Evolutionary conservation across 192 early-diverging fungal genomes (phyloP).

Genomic region (Coemansia sp.): DNA sequence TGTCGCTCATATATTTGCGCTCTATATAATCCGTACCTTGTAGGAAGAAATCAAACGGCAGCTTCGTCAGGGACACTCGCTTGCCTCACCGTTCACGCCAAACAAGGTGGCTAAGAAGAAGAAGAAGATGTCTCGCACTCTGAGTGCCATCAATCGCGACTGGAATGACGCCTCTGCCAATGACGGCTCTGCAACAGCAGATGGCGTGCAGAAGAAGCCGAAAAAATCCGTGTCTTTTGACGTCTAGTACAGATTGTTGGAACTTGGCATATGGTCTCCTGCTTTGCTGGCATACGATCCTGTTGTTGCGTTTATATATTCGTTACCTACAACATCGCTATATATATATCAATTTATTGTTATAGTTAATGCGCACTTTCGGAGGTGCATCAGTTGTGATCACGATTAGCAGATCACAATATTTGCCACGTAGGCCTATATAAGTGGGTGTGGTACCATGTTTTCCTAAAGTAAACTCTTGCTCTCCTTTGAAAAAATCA

Average conservation of each 20-base stretch:
- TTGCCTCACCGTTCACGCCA: neutral
- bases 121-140: constrained; percentile 25
- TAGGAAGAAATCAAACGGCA: constrained; percentile 45
- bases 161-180: constrained; percentile 23
- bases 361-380: neutral
- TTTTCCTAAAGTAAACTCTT: too few species aligned
- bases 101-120: constrained; percentile 27
- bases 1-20: neutral
- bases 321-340: neutral
- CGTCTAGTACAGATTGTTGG: neutral
- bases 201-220: constrained; percentile 12
- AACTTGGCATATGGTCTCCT: neutral
- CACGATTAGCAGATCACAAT: neutral
- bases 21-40: neutral
- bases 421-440: neutral
- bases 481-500: neutral
- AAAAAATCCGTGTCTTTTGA: constrained; percentile 34
- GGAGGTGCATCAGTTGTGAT: neutral
- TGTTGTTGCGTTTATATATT: neutral
- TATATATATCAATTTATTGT: neutral
- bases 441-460: neutral
- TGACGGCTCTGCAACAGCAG: neutral
- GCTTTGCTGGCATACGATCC: neutral
- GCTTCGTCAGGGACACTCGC: constrained; percentile 29
- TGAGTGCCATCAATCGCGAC: constrained; percentile 43